phyloP scores from a whole-genome alignment of 257 asterid genomes.

The Capsicum rhomboideum region DNA sequence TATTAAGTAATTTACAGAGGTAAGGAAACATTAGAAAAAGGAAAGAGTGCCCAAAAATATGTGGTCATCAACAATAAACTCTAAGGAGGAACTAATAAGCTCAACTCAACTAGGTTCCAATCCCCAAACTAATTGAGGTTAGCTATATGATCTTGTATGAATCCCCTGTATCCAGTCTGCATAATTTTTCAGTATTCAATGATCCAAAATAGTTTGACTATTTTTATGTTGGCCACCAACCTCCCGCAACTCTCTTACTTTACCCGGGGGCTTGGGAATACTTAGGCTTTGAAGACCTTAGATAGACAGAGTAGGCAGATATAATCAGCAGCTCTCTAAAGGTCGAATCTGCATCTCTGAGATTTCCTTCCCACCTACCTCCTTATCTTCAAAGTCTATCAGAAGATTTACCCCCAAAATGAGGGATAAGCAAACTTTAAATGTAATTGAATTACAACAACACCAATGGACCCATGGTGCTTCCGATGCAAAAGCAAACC shows the following conservation, averaged over 20 bases:
- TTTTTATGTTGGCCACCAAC: neutral
- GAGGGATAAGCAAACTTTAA: neutral
- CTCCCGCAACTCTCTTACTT: neutral
- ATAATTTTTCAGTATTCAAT: neutral
- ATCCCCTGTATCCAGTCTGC: neutral
- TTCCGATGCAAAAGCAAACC: neutral
- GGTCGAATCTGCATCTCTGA: neutral
- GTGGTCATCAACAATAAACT: neutral
- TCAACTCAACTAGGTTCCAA: neutral
- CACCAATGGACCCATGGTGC: neutral
- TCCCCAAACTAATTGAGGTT: neutral
- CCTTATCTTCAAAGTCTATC: neutral
- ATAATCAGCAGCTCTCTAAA: neutral
- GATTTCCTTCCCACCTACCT: neutral
- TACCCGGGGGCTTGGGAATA: neutral
- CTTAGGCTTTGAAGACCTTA: neutral
- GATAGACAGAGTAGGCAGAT: neutral
- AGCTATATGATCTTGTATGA: neutral
- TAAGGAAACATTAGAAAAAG: neutral
- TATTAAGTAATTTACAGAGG: neutral
- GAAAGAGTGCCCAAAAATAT: conserved; percentile 1
- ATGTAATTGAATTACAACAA: neutral
- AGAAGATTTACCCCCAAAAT: neutral
- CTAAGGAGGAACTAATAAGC: neutral
- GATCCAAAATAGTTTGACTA: neutral